Percentiles rank a stretch among this genome's conserved stretches.
phyloP scores from a whole-genome alignment of 202 grass and related monocot species.

The Schoenoplectus tabernaemontani region DNA sequence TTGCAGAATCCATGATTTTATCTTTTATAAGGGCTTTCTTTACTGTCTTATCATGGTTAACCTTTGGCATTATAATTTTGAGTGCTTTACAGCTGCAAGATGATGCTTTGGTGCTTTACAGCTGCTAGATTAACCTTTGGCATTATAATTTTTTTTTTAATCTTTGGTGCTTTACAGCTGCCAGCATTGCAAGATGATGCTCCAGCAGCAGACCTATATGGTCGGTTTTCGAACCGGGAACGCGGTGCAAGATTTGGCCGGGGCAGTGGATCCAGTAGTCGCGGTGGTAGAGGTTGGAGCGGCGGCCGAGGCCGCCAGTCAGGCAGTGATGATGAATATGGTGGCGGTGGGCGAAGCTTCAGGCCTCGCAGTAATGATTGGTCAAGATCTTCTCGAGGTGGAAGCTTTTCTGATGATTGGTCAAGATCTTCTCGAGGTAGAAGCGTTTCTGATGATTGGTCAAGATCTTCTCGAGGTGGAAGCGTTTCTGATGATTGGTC shows the following conservation, averaged over 20 bases:
- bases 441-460: neutral
- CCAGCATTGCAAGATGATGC: slow-evolving; percentile 93
- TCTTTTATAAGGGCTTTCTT: neutral
- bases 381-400: slow-evolving; percentile 27
- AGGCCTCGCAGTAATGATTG: slow-evolving; percentile 48
- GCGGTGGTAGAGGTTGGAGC: slow-evolving; percentile 35
- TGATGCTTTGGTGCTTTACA: too few species aligned
- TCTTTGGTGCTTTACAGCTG: too few species aligned
- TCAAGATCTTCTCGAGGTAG: slow-evolving; percentile 29
- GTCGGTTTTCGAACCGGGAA: slow-evolving; percentile 60
- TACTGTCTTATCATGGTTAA: neutral
- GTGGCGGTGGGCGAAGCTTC: slow-evolving; percentile 49
- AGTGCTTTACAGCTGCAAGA: too few species aligned
- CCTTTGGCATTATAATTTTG: slow-evolving; percentile 20
- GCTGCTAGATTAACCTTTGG: too few species aligned
- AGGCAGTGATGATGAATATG: slow-evolving; percentile 38
- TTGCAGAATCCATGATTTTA: neutral
- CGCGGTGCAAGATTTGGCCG: slow-evolving; percentile 39
- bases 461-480: slow-evolving; percentile 19
- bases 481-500: neutral
- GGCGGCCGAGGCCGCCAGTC: slow-evolving; percentile 31
- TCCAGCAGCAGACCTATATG: slow-evolving; percentile 58
- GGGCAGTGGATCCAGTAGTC: slow-evolving; percentile 36
- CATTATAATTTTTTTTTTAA: too few species aligned
- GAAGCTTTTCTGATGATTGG: slow-evolving; percentile 27